Evolutionary conservation across 805 yeast species (phyloP).

Genomic region (Cyberlindnera petersonii): DNA sequence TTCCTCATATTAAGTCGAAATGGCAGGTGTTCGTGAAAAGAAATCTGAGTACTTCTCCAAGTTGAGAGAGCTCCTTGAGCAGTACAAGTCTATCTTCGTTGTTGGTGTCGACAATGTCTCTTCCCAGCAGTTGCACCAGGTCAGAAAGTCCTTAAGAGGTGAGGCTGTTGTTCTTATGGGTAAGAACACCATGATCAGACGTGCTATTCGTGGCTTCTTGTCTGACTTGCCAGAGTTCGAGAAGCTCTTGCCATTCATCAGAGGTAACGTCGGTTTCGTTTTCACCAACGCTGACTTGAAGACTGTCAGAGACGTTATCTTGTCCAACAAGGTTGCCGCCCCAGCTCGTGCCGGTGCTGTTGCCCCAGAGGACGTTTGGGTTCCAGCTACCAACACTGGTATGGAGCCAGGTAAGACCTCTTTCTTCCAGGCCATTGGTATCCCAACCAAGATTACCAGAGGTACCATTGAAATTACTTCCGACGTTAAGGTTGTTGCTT

Average conservation of each 20-base stretch:
- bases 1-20: conserved; percentile 81
- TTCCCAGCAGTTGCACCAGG: conserved; percentile 99
- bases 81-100: conserved; percentile 96
- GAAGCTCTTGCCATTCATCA: conserved; percentile 89
- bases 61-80: conserved; percentile 92
- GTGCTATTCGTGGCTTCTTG: conserved; percentile 97
- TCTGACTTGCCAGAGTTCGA: conserved; percentile 94
- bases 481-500: conserved; percentile 92
- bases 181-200: conserved; percentile 99
- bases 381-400: conserved; percentile 99
- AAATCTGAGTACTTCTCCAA: conserved; percentile 92
- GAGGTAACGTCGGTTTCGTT: conserved; percentile 99
- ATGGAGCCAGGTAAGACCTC: conserved; percentile 99
- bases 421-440: conserved; percentile 99
- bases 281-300: conserved; percentile 97
- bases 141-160: conserved; percentile 95
- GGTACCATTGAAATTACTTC: conserved; percentile 99
- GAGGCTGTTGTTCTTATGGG: conserved; percentile 97
- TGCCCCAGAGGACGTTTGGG: conserved; percentile 97
- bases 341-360: conserved; percentile 99
- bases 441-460: conserved; percentile 99
- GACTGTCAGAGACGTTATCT: conserved; percentile 81
- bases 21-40: conserved; percentile 99
- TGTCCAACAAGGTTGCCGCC: conserved; percentile 97
- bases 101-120: conserved; percentile 99